Evolutionary conservation across 306 rosid genomes (phyloP), one percentile per base, ranked within the genome.

Genomic region (Boehmeria nivea): DNA sequence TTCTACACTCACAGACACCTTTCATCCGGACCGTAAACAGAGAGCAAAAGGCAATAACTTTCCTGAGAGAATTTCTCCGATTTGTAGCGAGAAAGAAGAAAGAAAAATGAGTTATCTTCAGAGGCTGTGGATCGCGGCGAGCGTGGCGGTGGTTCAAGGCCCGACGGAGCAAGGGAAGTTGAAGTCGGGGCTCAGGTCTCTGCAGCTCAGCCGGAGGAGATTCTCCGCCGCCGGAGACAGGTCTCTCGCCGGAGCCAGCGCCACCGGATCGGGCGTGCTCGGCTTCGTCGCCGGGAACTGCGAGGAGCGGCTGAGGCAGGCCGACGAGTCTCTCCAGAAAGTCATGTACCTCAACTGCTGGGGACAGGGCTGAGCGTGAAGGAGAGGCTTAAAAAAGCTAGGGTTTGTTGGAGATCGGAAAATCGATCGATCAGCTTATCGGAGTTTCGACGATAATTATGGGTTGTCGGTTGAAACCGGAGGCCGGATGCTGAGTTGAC

Each of bases 301-400:
- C 10, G 85, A 80, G 20, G 77, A 76, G n/a, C 61, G 54, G 28
- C 58, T 37, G 12, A 38, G 21, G 26, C 82, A 82, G 26, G 48
- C 86, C 7, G 94, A 90, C 18, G 98, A 91, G 52, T 87, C 94
- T 63, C 78, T 91, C 28, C 69, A 77, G 64, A 63, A 75, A 59
- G 96, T 91, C 22, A 90, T 90, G 98, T 91, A 82, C 83, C 49
- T 87, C 76, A 91, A 74, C 61, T 91, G 98, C 63, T 91, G 96
- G 98, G 98, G 98, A 6, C 93, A 78, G 63, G 93, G 88, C 54
- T 90, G 45, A 40, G 45, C 16, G 0, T 10, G 63, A 82, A 15
- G 44, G 8, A 8, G 12, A 21, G 65, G 18, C 1, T 19, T 4
- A 17, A 27, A 33, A 48, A 24, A 24, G 59, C 17, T 40, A 31